Base-by-base conservation (phyloP, 1,284 basidiomycete genomes). In the Rhodotorula sp. region DNA sequence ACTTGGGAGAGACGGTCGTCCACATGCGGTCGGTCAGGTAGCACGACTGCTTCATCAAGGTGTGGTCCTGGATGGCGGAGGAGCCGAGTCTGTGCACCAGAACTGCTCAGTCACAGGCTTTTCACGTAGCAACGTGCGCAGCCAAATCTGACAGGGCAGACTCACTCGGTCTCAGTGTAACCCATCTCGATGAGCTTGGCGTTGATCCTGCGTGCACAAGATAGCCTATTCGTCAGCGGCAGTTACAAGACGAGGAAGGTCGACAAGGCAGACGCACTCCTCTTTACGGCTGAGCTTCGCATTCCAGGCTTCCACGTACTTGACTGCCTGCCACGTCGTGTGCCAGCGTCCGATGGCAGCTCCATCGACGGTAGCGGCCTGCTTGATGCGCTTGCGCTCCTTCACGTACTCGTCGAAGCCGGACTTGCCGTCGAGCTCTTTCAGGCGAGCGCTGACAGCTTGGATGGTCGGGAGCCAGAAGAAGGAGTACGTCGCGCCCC, bases 161-260 rank as follows among this genome's bases (percentile, higher is more conserved):
- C n/a, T 30, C 70, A 67, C 0, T n/a, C 11, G 0, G 13, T 10
- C 39, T 39, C n/a, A 2, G 29, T 55, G 44, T 67, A 69, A 10
- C 67, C 71, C 24, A 70, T 62, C 24, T 58, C 65, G n/a, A 39
- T 29, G 6, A 72, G 63, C 32, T 67, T 72, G 27, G 24, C 59
- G 6, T 56, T 46, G 62, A 72, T 65, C 29, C 64, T 72, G 64
- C 17, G 32, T 36, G 10, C 15, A 2, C 17, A 27, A 11, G 1
- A 1, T 2, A n/a, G 54, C 34, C 24, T 13, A 22, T 15, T 13
- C 15, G 13, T 5, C 30, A 27, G 30, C 2, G 17, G 32, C 19
- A 17, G 13, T 15, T 13, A 17, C 36, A 48, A 30, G 15, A 24
- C 9, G 29, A 0, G 24, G 15, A 11, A 24, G 24, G 48, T 15